Conservation (phyloP, 108 stramenopile species). For the Cyclotella sp. region DNA sequence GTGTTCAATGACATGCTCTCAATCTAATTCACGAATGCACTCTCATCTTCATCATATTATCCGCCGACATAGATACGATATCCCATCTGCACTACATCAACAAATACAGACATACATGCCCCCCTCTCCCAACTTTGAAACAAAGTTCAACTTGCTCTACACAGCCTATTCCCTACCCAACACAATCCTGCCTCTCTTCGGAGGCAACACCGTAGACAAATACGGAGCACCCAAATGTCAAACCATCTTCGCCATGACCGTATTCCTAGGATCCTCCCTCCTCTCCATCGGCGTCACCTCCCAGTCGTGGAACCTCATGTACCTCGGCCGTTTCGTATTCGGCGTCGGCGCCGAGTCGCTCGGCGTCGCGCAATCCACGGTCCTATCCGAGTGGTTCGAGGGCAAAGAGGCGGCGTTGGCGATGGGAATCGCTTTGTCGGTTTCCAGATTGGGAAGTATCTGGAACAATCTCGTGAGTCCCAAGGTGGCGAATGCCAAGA, state of each 20-base stretch:
- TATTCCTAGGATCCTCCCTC: constrained; percentile 53
- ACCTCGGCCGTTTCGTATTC: constrained; percentile 60
- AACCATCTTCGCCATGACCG: constrained; percentile 38
- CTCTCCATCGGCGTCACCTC: constrained; percentile 53
- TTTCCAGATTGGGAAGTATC: constrained; percentile 63
- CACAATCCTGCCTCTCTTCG: constrained; percentile 65
- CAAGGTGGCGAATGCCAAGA: constrained; percentile 46
- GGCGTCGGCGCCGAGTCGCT: constrained; percentile 71
- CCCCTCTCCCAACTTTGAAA: constrained; percentile 34
- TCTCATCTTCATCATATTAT: background rate
- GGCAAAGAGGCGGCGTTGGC: constrained; percentile 69
- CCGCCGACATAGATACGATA: constrained; percentile 26
- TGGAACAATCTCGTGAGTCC: constrained; percentile 62
- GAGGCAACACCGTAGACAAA: constrained; percentile 61
- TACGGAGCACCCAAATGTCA: constrained; percentile 41
- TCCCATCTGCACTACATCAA: constrained; percentile 53
- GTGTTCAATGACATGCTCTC: background rate
- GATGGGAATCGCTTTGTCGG: constrained; percentile 61
- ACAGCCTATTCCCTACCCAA: constrained; percentile 73
- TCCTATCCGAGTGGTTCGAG: constrained; percentile 70
- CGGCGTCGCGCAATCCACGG: constrained; percentile 62
- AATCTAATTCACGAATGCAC: background rate
- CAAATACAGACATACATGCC: constrained; percentile 51
- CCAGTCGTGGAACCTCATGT: constrained; percentile 60
- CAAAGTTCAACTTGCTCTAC: constrained; percentile 65